phyloP scores from a whole-genome alignment of 495 filamentous ascomycete genomes.

The Saxophila tyrrhenica region DNA sequence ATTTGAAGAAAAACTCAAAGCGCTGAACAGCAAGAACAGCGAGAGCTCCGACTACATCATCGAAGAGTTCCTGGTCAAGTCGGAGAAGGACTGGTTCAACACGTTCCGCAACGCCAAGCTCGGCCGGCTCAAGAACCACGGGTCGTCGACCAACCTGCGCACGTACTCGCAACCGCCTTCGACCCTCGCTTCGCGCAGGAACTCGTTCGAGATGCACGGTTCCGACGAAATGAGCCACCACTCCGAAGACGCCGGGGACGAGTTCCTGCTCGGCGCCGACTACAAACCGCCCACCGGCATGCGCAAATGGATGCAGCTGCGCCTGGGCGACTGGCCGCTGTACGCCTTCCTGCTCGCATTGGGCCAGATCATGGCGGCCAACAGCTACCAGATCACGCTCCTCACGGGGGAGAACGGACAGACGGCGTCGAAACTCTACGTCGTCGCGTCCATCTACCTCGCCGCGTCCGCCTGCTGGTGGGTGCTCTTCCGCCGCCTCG shows the following conservation, averaged over 20 bases:
- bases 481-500: conserved; percentile 43
- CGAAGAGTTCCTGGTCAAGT: conserved; percentile 47
- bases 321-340: conserved; percentile 50
- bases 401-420: conserved; percentile 49
- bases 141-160: not conserved
- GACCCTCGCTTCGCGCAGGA: not conserved
- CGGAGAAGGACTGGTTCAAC: conserved; percentile 53
- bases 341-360: conserved; percentile 59
- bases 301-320: conserved; percentile 33
- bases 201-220: not conserved
- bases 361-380: conserved; percentile 55
- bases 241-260: conserved; percentile 23
- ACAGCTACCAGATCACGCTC: conserved; percentile 57
- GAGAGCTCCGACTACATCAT: conserved; percentile 47
- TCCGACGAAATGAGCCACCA: conserved; percentile 6
- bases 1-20: conserved; percentile 44
- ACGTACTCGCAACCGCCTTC: not conserved
- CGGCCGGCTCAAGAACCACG: conserved; percentile 1
- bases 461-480: conserved; percentile 51
- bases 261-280: conserved; percentile 51
- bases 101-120: conserved; percentile 43
- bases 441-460: conserved; percentile 50
- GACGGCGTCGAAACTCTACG: conserved; percentile 49
- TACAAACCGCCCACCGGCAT: conserved; percentile 57
- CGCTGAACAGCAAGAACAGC: conserved; percentile 41